A percentile compares a stretch with the other conserved stretches of the same genome.
Evolutionary conservation across 805 yeast species (phyloP).

Genomic region (Kregervanrija delftensis): DNA sequence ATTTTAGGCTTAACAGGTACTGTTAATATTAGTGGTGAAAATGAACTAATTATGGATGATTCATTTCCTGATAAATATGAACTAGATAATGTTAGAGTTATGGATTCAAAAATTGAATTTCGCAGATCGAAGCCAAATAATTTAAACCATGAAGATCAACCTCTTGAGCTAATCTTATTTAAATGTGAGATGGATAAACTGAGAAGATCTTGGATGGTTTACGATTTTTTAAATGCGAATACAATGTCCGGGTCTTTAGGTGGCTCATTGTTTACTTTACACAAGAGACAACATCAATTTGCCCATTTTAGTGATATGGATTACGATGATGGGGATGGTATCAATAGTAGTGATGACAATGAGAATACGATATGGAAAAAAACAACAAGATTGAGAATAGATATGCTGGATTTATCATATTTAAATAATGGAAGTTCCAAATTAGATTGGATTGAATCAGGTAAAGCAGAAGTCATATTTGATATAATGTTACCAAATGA

Average conservation of each 20-base stretch:
- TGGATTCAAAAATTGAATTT: conserved; percentile 39
- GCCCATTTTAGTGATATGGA: conserved; percentile 35
- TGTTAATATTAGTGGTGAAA: conserved; percentile 12
- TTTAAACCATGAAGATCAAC: conserved; percentile 17
- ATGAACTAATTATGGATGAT: conserved; percentile 12
- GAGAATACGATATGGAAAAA: conserved; percentile 39
- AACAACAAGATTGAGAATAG: conserved; percentile 39
- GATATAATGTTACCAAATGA: conserved; percentile 66
- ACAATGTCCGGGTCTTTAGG: conserved; percentile 70
- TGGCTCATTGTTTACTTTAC: conserved; percentile 69
- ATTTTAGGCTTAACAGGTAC: conserved; percentile 41
- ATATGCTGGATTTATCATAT: conserved; percentile 29
- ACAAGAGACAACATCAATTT: conserved; percentile 58
- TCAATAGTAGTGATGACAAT: conserved; percentile 23
- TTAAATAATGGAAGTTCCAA: conserved; percentile 30
- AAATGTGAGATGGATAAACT: conserved; percentile 59
- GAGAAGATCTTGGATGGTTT: conserved; percentile 48
- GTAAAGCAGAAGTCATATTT: conserved; percentile 62
- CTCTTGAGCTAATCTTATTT: conserved; percentile 50
- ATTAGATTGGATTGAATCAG: conserved; percentile 68
- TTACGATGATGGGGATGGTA: conserved; percentile 8
- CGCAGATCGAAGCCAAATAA: conserved; percentile 12
- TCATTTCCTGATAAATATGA: conserved; percentile 29
- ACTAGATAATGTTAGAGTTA: conserved; percentile 37
- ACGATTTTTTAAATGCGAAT: conserved; percentile 64